These are phyloP conservation scores for Oxalis stricta DNA, from an alignment of 441 rosid species.

Conservation along the genomic window DNA sequence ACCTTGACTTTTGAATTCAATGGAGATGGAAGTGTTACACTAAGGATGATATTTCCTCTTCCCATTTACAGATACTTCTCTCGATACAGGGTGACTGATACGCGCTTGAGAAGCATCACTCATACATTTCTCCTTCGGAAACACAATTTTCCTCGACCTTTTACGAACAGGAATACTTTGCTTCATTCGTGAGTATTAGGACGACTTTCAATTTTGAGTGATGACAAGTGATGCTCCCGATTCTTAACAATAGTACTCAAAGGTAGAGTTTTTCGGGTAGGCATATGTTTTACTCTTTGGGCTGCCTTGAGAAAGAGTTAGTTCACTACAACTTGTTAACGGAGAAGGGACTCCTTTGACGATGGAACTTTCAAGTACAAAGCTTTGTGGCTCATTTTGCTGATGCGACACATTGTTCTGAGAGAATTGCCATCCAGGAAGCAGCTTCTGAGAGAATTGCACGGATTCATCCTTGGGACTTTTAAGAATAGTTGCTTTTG, in stretches of 20 bases:
- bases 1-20: neutral
- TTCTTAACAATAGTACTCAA: constrained; percentile 2
- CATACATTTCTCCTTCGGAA: constrained; percentile 9
- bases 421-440: neutral
- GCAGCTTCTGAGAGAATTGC: constrained; percentile 7
- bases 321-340: constrained; percentile 2
- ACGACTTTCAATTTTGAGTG: neutral
- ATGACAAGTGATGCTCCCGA: neutral
- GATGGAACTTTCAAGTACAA: neutral
- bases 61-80: constrained; percentile 4
- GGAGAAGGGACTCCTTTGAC: neutral
- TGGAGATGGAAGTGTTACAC: neutral
- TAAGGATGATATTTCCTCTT: neutral
- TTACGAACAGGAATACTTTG: neutral
- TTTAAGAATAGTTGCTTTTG: constrained; percentile 7
- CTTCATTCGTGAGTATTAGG: neutral
- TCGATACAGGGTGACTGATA: constrained; percentile 3
- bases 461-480: constrained; percentile 15
- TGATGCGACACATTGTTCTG: neutral
- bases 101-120: constrained; percentile 2
- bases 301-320: constrained; percentile 1
- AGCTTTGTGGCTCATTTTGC: neutral
- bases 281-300: constrained; percentile 7
- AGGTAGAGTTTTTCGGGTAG: constrained; percentile 2
- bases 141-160: neutral